These are phyloP conservation scores for Zanthoxylum bungeanum DNA, from an alignment of 345 rosid genomes.

Conservation along the genomic window DNA sequence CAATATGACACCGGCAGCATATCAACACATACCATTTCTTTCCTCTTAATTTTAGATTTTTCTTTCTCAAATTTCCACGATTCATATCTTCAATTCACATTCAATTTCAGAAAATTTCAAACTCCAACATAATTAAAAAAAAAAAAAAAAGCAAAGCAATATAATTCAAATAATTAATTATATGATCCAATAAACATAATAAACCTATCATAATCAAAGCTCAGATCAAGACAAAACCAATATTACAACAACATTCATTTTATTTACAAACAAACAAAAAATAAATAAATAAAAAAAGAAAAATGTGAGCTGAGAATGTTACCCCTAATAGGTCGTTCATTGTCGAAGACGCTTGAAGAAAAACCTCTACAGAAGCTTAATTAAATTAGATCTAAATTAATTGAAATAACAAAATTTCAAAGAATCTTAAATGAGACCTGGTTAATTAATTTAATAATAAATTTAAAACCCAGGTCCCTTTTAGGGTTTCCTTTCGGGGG, in stretches of 20 bases:
- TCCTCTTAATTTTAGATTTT: not conserved
- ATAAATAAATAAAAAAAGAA: not conserved
- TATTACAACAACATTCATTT: not conserved
- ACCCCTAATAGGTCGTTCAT: constrained; percentile 27
- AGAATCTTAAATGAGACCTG: too few relatives aligned
- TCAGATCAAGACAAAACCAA: constrained; percentile 25
- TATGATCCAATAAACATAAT: constrained; percentile 5
- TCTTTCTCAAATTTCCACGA: too few relatives aligned
- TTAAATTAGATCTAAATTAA: constrained; percentile 2
- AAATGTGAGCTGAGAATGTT: constrained; percentile 4
- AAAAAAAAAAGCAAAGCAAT: not conserved
- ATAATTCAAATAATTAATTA: not conserved
- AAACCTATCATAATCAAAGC: constrained; percentile 17
- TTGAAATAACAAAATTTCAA: too few relatives aligned
- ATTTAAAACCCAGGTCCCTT: constrained; percentile 7
- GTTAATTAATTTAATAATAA: not conserved
- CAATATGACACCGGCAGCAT: not conserved
- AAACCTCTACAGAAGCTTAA: not conserved
- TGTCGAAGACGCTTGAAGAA: constrained; percentile 7
- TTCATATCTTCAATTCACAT: constrained; percentile 2
- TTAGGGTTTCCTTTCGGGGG: not conserved
- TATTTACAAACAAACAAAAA: not conserved
- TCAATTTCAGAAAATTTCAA: not conserved
- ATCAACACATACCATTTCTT: not conserved
- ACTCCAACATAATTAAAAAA: not conserved